Percentiles rank a stretch among this genome's conserved stretches.
Evolutionary conservation across 2,329 filamentous ascomycete genomes (phyloP).

Genomic region (Hypoxylon sp.): DNA sequence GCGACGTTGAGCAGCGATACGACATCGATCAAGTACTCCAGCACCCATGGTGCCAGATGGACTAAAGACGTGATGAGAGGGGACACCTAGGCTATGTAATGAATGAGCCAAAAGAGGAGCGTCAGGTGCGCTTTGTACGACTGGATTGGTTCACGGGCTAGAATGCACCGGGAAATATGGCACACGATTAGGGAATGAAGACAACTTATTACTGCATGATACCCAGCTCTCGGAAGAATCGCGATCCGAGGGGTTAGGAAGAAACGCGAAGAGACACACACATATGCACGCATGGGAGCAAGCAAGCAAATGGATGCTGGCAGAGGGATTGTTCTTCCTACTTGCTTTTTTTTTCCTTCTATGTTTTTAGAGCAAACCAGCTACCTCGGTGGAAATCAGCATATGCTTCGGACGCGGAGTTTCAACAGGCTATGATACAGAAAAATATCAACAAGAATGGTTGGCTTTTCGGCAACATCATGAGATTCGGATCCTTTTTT

Average conservation of each 20-base stretch:
- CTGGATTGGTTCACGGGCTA: conserved; percentile 31
- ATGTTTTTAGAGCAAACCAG: conserved; percentile 23
- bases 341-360: conserved; percentile 8
- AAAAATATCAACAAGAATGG: conserved; percentile 9
- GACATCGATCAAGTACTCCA: conserved; percentile 90
- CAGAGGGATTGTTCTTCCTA: not conserved
- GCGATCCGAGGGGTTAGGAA: conserved; percentile 27
- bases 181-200: conserved; percentile 36
- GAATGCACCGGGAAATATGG: conserved; percentile 36
- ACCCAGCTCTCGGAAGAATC: conserved; percentile 40
- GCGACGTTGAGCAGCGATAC: conserved; percentile 85
- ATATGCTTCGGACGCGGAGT: conserved; percentile 36
- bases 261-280: conserved; percentile 14
- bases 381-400: conserved; percentile 25
- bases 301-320: not conserved
- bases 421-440: conserved; percentile 20
- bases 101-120: conserved; percentile 8
- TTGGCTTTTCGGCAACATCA: conserved; percentile 10
- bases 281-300: conserved; percentile 12
- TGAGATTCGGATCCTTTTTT: conserved; percentile 1
- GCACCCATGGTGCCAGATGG: conserved; percentile 81
- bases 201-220: conserved; percentile 39
- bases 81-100: conserved; percentile 5
- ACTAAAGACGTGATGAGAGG: conserved; percentile 33
- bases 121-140: conserved; percentile 27